These are phyloP conservation scores for Arthrocladium fulminans DNA, from an alignment of 2,329 filamentous ascomycete species.

Conservation along the genomic window DNA sequence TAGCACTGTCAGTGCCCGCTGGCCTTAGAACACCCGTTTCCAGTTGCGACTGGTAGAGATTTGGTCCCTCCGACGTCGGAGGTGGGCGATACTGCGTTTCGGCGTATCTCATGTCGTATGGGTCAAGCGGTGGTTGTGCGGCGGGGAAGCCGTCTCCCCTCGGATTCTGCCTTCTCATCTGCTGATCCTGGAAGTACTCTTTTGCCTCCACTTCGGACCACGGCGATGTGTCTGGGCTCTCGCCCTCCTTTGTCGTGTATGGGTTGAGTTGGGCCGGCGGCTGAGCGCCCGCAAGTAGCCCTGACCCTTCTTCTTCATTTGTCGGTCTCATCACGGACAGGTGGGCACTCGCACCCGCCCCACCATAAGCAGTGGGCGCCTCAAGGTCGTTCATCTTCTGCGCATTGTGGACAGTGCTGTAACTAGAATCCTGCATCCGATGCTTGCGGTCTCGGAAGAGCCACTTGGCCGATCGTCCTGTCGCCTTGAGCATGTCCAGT, in stretches of 20 bases:
- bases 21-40: conserved; percentile 1
- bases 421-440: conserved; percentile 34
- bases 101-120: neutral
- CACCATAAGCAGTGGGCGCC: neutral
- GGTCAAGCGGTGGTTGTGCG: neutral
- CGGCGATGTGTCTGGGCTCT: neutral
- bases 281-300: neutral
- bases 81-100: neutral
- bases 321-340: neutral
- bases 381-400: conserved; percentile 7
- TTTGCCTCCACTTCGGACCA: conserved; percentile 8
- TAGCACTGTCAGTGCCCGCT: neutral
- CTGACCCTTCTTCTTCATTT: conserved; percentile 2
- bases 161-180: neutral
- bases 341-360: neutral
- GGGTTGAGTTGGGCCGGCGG: neutral
- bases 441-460: conserved; percentile 62
- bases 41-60: neutral
- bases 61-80: neutral
- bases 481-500: conserved; percentile 74
- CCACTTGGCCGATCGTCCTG: conserved; percentile 70
- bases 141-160: neutral
- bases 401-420: conserved; percentile 13
- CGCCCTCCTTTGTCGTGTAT: neutral
- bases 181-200: conserved; percentile 6